Conservation (phyloP, 2,329 filamentous ascomycete species). For the Pyrenophora graminea region DNA sequence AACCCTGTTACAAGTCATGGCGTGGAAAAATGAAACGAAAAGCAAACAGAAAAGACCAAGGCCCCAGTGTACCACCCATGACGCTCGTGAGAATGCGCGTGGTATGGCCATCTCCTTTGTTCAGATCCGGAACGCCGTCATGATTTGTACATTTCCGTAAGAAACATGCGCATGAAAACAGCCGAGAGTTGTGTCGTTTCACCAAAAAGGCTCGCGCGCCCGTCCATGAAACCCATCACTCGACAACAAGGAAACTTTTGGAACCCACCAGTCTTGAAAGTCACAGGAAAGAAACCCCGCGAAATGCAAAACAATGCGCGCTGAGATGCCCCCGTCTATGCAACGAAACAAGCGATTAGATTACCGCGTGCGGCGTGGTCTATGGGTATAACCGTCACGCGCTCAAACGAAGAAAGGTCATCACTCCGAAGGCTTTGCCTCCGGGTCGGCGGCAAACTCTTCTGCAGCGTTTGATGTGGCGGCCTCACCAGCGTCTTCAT, state of each 20-base stretch:
- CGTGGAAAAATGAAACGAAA: conserved; percentile 19
- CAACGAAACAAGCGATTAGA: conserved; percentile 48
- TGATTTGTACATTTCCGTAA: conserved; percentile 18
- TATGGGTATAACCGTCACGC: conserved; percentile 44
- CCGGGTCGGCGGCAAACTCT: conserved; percentile 26
- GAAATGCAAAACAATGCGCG: conserved; percentile 47
- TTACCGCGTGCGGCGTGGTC: conserved; percentile 44
- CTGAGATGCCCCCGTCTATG: conserved; percentile 47
- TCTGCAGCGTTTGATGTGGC: conserved; percentile 67
- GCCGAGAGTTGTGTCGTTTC: conserved; percentile 9
- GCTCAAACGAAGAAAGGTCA: conserved; percentile 41
- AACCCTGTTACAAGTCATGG: conserved; percentile 2
- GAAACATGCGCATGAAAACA: conserved; percentile 20
- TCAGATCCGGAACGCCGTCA: conserved; percentile 36
- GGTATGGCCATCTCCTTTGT: conserved; percentile 18
- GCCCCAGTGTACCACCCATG: conserved; percentile 24
- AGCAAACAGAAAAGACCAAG: conserved; percentile 8
- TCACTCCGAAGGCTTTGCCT: conserved; percentile 46
- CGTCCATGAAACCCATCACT: conserved; percentile 15
- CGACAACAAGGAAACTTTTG: conserved; percentile 36
- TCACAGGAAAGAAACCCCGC: conserved; percentile 26
- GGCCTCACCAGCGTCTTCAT: conserved; percentile 60
- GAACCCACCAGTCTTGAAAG: conserved; percentile 28
- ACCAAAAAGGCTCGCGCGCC: conserved; percentile 22
- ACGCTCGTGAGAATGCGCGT: conserved; percentile 27